phyloP scores from a whole-genome alignment of 2,329 filamentous ascomycete species.

The Colletotrichum coccodes region DNA sequence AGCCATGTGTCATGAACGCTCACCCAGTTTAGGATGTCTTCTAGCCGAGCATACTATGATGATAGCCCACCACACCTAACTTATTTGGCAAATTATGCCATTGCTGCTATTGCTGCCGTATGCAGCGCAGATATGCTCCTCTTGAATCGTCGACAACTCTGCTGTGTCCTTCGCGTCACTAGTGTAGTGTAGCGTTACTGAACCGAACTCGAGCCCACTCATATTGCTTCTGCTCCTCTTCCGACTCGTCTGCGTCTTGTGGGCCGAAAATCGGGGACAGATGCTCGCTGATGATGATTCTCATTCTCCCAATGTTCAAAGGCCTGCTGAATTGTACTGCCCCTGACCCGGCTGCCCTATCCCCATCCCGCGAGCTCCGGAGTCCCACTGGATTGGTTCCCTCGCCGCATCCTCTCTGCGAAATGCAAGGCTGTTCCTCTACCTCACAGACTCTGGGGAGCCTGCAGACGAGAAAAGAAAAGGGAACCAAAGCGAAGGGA shows the following conservation, averaged over 20 bases:
- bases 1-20: slow-evolving; percentile 8
- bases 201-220: slow-evolving; percentile 4
- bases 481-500: not conserved
- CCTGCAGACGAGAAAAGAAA: not conserved
- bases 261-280: slow-evolving; percentile 17
- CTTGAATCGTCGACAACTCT: no score
- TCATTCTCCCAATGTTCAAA: not conserved
- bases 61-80: not conserved
- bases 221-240: slow-evolving; percentile 15
- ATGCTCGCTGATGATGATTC: not conserved
- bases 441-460: not conserved
- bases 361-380: slow-evolving; percentile 19
- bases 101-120: slow-evolving; percentile 1
- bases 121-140: slow-evolving; percentile 22
- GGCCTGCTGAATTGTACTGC: slow-evolving; percentile 7
- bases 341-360: slow-evolving; percentile 26
- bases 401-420: not conserved
- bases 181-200: slow-evolving; percentile 25
- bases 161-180: no score
- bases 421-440: not conserved
- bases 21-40: not conserved
- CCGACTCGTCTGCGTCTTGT: not conserved
- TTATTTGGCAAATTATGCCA: slow-evolving; percentile 2
- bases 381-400: not conserved
- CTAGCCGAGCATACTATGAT: slow-evolving; percentile 2